Base-by-base conservation (phyloP, 805 yeast genomes). In the Grigorovia jiainica region DNA sequence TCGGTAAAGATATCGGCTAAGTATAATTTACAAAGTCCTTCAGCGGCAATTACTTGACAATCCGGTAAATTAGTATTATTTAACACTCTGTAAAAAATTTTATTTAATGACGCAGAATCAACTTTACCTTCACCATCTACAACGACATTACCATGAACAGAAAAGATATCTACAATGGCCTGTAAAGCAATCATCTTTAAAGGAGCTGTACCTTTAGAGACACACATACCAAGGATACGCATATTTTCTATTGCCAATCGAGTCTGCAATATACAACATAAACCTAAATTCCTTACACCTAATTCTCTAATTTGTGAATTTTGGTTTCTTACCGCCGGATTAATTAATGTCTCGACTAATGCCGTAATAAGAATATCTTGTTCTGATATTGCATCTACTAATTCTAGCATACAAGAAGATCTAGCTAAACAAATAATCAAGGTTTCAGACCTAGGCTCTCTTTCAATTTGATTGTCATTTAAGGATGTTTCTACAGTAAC, bases 31-130 rank as follows among this genome's bases (percentile, higher is more conserved):
- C 89, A 84, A 20, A 89, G 65, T 0, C 95, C 94, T 54, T 86
- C 95, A 0, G 90, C 95, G 8, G 90, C 82, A 1, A 78, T 70
- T 0, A 90, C 79, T 57, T 86, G 95, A 16, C 87, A 70, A 21
- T 72, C 73, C 1, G 84, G 84, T 49, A 74, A 65, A 4, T 72
- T 72, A 43, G 66, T 66, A 48, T 72, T 72, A 53, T 76, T 73
- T 49, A 84, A 64, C 1, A 81, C 73, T 55, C 78, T 75, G 64
- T 79, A 82, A 47, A 83, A 80, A 23, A 85, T 64, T 55, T 80
- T 76, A 45, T 84, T 85, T 43, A 82, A 65, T 0, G 82, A 78
- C 41, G 75, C 62, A 0, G 82, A 70, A 54, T 81, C 87, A 18
- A 79, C 82, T 45, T 76, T 74, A 19, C 72, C 77, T 45, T 71